Percentiles rank a stretch among this genome's conserved stretches.
Conservation (phyloP, 257 asterid genomes). For the Coffea eugenioides region DNA sequence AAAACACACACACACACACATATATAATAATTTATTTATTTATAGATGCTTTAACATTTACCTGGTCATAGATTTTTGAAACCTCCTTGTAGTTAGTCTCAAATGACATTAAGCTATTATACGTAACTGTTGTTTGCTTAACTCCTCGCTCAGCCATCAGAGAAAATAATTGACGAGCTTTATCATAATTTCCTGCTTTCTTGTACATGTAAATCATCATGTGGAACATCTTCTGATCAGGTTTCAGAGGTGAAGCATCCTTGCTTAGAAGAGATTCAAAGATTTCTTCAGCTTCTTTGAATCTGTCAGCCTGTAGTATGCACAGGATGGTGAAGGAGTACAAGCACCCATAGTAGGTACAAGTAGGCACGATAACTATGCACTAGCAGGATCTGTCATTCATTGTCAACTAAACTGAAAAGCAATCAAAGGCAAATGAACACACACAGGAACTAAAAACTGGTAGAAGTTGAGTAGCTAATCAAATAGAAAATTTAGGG, state of each 20-base stretch:
- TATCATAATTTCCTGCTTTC: slow-evolving; percentile 70
- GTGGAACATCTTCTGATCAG: slow-evolving; percentile 97
- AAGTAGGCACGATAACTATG: background rate
- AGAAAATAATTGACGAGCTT: slow-evolving; percentile 78
- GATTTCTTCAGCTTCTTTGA: slow-evolving; percentile 83
- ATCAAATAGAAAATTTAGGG: background rate
- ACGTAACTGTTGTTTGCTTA: slow-evolving; percentile 71
- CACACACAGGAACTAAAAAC: background rate
- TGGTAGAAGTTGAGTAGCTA: background rate
- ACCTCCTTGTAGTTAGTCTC: slow-evolving; percentile 92
- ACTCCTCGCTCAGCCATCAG: slow-evolving; percentile 72
- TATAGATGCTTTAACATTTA: slow-evolving; percentile 20
- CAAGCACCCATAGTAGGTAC: background rate
- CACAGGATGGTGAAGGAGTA: slow-evolving; percentile 9
- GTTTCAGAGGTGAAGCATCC: slow-evolving; percentile 69
- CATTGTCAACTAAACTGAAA: background rate
- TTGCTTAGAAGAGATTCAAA: slow-evolving; percentile 64
- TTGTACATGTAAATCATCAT: slow-evolving; percentile 96
- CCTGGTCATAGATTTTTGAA: slow-evolving; percentile 90
- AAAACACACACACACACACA: background rate
- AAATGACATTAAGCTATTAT: slow-evolving; percentile 94
- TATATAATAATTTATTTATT: no score
- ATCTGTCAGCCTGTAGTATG: slow-evolving; percentile 71
- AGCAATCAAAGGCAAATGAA: background rate
- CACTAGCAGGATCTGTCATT: background rate